These are phyloP conservation scores for Pseudonitzschia delicatissima DNA, from an alignment of 108 stramenopile genomes.

Conservation along the genomic window DNA sequence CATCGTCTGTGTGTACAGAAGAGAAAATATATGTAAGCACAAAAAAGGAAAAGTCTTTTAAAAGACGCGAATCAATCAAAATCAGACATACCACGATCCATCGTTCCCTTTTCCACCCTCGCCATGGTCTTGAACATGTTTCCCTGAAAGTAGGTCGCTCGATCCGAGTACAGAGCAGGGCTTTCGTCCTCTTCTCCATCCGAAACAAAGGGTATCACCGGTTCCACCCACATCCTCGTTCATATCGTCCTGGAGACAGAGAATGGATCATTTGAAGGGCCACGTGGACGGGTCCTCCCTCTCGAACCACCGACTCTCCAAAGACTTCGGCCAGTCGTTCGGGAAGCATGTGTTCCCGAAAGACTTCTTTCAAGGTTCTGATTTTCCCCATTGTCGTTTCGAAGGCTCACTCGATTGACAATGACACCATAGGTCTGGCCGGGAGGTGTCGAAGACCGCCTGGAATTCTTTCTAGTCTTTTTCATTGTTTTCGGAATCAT, in stretches of 20 bases:
- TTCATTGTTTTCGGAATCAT: background rate
- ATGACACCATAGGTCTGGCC: conserved; percentile 82
- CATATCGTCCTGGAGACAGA: conserved; percentile 13
- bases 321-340: conserved; percentile 43
- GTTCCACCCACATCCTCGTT: conserved; percentile 50
- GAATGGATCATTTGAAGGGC: conserved; percentile 71
- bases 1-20: conserved; percentile 40
- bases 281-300: conserved; percentile 83
- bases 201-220: conserved; percentile 36
- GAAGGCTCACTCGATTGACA: conserved; percentile 61
- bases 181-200: conserved; percentile 26
- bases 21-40: background rate
- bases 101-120: conserved; percentile 47
- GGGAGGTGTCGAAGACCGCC: conserved; percentile 5
- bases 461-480: conserved; percentile 9
- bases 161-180: conserved; percentile 36
- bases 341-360: conserved; percentile 33
- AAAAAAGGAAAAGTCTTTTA: too few relatives aligned
- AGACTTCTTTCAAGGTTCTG: conserved; percentile 27
- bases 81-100: conserved; percentile 36
- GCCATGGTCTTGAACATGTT: conserved; percentile 67
- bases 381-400: conserved; percentile 28
- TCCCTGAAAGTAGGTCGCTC: conserved; percentile 60
- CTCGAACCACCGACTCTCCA: conserved; percentile 57
- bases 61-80: background rate